Base-by-base conservation (phyloP, 164 flowering plant species). In the Macadamia tetraphylla region DNA sequence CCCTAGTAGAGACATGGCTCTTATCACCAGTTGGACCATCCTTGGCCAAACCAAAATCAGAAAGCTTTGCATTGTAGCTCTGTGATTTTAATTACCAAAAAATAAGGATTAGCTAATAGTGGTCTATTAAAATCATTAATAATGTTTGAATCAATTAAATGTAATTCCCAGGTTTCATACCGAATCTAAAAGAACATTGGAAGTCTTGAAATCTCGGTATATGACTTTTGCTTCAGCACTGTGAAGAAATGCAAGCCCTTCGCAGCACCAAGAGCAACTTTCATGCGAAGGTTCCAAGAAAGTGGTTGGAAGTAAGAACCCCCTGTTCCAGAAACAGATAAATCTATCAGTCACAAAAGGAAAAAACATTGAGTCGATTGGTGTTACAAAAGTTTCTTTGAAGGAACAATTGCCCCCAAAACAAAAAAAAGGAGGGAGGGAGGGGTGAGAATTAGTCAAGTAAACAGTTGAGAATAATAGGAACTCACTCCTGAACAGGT, bases 31-130 rank as follows among this genome's bases (percentile, higher is more conserved):
- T 81, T 60, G 97, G 97, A 3, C 92, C 97, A 72, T 91, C 97
- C 80, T 88, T 88, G 53, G 97, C 97, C 79, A 91, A 71, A 58
- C 97, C 97, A 71, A 91, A 91, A 84, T 91, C 97, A 63, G 97
- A 88, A 49, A 91, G 91, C 76, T 87, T 88, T 6, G 89, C 92
- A 70, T 84, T 82, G 70, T 87, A 87, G 49, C 78, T 70, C 97
- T 91, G 87, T 60, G 6, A 72, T 42, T 69, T 70, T 35, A 60
- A 35, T 65, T 42, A 31, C 40, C 9, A 13, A 43, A 73, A 65
- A 35, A 44, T 29, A 57, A 11, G 17, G 6, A 46, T 66, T 29
- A 30, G 52, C 58, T 15, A 43, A 10, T 57, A 14, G 11, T 58
- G 35, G 62, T 30, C n/a, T 31, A 53, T 14, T 29, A 11, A 42